These are phyloP conservation scores for Juglanconis sp. DNA, from an alignment of 2,329 filamentous ascomycete genomes.

Conservation along the genomic window DNA sequence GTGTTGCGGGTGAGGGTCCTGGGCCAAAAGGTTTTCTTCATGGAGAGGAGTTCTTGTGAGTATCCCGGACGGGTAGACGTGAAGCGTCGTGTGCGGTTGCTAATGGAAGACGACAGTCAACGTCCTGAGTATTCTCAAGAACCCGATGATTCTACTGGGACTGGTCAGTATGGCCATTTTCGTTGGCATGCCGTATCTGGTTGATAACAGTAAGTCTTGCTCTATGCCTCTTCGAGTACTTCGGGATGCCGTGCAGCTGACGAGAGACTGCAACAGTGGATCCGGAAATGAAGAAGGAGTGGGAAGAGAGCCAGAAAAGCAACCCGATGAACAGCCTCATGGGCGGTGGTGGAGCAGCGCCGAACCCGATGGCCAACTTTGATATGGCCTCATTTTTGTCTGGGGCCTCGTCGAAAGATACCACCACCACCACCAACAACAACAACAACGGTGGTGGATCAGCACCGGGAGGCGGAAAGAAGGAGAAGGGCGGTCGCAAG, in stretches of 20 bases:
- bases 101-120: slow-evolving; percentile 54
- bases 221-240: background rate
- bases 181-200: slow-evolving; percentile 88
- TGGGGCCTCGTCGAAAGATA: slow-evolving; percentile 36
- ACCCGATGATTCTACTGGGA: slow-evolving; percentile 94
- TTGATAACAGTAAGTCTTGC: slow-evolving; percentile 81
- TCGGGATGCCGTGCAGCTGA: background rate
- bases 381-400: slow-evolving; percentile 64
- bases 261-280: slow-evolving; percentile 67
- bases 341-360: slow-evolving; percentile 29
- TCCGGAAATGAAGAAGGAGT: slow-evolving; percentile 89
- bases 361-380: slow-evolving; percentile 51
- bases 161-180: slow-evolving; percentile 79
- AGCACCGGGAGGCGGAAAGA: background rate
- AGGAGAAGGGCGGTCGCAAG: slow-evolving; percentile 1
- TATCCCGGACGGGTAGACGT: slow-evolving; percentile 21
- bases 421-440: background rate
- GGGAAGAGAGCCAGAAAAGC: slow-evolving; percentile 82
- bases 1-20: slow-evolving; percentile 60
- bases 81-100: background rate
- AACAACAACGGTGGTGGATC: slow-evolving; percentile 35
- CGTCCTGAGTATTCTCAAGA: slow-evolving; percentile 79
- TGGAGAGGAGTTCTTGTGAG: slow-evolving; percentile 73
- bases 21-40: slow-evolving; percentile 70
- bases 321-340: slow-evolving; percentile 62